Evolutionary conservation across 306 rosid species (phyloP).

Genomic region (Prunus campanulata): DNA sequence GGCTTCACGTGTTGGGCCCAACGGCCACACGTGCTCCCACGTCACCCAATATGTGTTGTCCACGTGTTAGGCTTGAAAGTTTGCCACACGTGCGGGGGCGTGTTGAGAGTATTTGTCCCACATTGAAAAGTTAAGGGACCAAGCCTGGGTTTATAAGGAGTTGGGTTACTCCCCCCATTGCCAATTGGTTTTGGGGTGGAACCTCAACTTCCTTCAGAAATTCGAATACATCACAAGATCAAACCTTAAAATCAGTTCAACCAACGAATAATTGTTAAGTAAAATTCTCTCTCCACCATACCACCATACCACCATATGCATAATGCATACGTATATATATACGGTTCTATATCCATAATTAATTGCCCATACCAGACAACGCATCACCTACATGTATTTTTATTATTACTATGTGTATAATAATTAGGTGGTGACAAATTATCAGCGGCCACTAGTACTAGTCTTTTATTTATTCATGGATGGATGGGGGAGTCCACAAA

Average conservation of each 20-base stretch:
- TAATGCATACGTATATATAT: too few relatives aligned
- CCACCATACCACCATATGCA: neutral
- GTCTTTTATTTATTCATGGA: neutral
- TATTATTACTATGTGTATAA: neutral
- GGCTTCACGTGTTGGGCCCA: too few relatives aligned
- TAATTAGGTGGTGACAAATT: neutral
- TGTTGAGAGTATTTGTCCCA: too few relatives aligned
- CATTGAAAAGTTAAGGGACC: too few relatives aligned
- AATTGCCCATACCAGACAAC: neutral
- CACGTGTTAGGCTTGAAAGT: too few relatives aligned
- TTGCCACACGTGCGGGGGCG: too few relatives aligned
- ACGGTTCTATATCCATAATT: neutral
- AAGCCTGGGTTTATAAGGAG: too few relatives aligned
- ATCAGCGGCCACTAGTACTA: neutral
- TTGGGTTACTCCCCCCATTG: too few relatives aligned
- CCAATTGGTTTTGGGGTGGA: too few relatives aligned
- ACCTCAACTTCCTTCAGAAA: too few relatives aligned
- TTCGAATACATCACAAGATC: neutral
- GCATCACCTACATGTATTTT: neutral
- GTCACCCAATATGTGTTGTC: too few relatives aligned
- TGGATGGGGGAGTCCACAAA: neutral
- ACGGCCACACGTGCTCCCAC: too few relatives aligned
- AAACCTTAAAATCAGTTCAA: constrained; percentile 12
- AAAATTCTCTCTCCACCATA: neutral
- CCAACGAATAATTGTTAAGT: neutral